phyloP scores from a whole-genome alignment of 352 stramenopile species.

The Pythium dissimile region DNA sequence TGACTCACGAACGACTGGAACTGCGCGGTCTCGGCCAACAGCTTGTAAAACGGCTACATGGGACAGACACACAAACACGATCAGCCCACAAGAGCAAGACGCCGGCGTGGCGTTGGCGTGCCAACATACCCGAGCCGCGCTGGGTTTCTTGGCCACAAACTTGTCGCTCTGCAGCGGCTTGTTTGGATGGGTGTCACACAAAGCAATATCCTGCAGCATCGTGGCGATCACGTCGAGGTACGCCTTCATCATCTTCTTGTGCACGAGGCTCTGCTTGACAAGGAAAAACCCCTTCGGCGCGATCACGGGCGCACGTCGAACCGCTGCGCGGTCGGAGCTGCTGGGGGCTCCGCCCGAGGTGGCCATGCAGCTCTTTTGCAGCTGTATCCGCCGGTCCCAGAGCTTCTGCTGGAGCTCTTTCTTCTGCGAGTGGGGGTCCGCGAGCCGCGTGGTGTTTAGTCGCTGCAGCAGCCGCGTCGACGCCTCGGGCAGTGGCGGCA shows the following conservation, averaged over 20 bases:
- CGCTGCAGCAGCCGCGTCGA: slow-evolving; percentile 16
- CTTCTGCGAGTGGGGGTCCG: slow-evolving; percentile 26
- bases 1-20: slow-evolving; percentile 42
- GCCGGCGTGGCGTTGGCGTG: too few relatives aligned
- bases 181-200: slow-evolving; percentile 3
- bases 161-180: slow-evolving; percentile 15
- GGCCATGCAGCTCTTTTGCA: slow-evolving; percentile 43
- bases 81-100: too few relatives aligned
- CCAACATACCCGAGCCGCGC: slow-evolving; percentile 18
- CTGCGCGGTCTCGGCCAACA: slow-evolving; percentile 27
- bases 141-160: slow-evolving; percentile 21
- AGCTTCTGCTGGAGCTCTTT: slow-evolving; percentile 43
- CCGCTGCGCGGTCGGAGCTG: not conserved
- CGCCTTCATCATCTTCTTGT: slow-evolving; percentile 22
- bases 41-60: slow-evolving; percentile 31
- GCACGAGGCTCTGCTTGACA: slow-evolving; percentile 18
- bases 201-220: slow-evolving; percentile 15
- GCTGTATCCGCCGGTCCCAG: slow-evolving; percentile 42
- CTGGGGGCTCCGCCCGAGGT: not conserved
- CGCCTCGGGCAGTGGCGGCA: slow-evolving; percentile 19
- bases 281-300: slow-evolving; percentile 19
- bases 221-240: slow-evolving; percentile 18
- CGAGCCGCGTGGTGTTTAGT: slow-evolving; percentile 20
- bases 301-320: slow-evolving; percentile 3
- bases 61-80: not conserved